These are phyloP conservation scores for Immersiporthe knoxdaviesiana DNA, from an alignment of 2,329 filamentous ascomycete species.

Conservation along the genomic window DNA sequence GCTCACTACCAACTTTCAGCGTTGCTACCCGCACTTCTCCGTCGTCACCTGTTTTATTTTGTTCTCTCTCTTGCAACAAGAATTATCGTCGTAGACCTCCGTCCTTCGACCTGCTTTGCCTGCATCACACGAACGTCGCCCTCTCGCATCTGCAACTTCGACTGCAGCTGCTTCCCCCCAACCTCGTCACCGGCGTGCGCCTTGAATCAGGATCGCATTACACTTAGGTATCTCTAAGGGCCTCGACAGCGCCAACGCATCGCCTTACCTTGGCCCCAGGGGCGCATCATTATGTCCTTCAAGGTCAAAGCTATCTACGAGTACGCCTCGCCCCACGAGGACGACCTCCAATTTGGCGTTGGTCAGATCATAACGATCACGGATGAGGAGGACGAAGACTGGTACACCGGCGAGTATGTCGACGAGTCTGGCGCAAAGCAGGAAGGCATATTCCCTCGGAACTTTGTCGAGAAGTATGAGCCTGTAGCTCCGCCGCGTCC, in stretches of 20 bases:
- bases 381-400: constrained; percentile 89
- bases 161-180: not conserved
- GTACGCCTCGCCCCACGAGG: constrained; percentile 89
- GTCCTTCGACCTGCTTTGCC: constrained; percentile 3
- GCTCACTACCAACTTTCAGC: constrained; percentile 1
- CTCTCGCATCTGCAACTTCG: not conserved
- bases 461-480: constrained; percentile 97
- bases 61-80: constrained; percentile 1
- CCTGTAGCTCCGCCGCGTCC: constrained; percentile 88
- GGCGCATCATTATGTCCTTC: constrained; percentile 70
- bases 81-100: constrained; percentile 11
- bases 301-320: constrained; percentile 97
- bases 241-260: constrained; percentile 17
- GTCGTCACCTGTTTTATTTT: not conserved
- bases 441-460: constrained; percentile 90
- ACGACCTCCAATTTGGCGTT: constrained; percentile 84
- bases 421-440: constrained; percentile 74
- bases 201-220: constrained; percentile 22
- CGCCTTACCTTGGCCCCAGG: constrained; percentile 19
- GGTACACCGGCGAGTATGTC: constrained; percentile 88
- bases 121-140: constrained; percentile 4
- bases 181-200: constrained; percentile 8
- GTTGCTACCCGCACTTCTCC: not conserved
- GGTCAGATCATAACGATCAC: constrained; percentile 94
- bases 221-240: not conserved